Evolutionary conservation across 176 grass and related monocot species (phyloP).

Genomic region (Musa schizocarpa): DNA sequence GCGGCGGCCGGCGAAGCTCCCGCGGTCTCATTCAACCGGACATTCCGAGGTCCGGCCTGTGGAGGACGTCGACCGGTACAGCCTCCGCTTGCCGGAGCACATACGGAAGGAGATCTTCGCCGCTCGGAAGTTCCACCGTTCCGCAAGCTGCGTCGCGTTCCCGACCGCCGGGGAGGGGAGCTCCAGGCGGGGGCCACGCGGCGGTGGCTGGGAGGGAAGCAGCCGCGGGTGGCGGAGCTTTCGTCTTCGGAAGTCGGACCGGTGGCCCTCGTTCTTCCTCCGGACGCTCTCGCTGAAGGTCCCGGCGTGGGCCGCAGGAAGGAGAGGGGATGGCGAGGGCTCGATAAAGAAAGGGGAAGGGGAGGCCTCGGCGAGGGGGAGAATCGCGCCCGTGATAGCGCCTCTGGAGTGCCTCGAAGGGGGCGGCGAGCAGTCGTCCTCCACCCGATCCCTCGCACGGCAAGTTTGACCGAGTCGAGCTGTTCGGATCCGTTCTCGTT

Average conservation of each 20-base stretch:
- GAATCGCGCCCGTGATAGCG: not conserved
- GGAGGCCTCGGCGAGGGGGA: conserved; percentile 6
- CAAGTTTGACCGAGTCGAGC: not conserved
- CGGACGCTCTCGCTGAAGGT: conserved; percentile 56
- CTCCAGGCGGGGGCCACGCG: no score
- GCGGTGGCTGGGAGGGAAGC: no score
- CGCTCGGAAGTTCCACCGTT: no score
- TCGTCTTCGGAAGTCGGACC: conserved; percentile 25
- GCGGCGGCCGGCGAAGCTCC: conserved; percentile 11
- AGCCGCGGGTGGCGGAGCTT: no score
- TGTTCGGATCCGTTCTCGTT: not conserved
- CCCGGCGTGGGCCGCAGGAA: conserved; percentile 47
- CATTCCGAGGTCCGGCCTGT: no score
- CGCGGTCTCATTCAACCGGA: no score
- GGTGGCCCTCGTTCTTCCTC: conserved; percentile 67
- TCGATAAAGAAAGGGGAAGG: conserved; percentile 18
- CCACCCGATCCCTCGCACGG: not conserved
- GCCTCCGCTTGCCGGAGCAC: no score
- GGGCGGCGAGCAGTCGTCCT: not conserved
- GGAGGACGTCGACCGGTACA: no score
- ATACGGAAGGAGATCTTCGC: no score
- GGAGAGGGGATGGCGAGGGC: conserved; percentile 8
- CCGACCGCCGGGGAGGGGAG: no score
- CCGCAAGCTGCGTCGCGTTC: no score
- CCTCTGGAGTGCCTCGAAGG: not conserved